phyloP scores from a whole-genome alignment of 2,329 filamentous ascomycete species.

The Claviceps digitariae region DNA sequence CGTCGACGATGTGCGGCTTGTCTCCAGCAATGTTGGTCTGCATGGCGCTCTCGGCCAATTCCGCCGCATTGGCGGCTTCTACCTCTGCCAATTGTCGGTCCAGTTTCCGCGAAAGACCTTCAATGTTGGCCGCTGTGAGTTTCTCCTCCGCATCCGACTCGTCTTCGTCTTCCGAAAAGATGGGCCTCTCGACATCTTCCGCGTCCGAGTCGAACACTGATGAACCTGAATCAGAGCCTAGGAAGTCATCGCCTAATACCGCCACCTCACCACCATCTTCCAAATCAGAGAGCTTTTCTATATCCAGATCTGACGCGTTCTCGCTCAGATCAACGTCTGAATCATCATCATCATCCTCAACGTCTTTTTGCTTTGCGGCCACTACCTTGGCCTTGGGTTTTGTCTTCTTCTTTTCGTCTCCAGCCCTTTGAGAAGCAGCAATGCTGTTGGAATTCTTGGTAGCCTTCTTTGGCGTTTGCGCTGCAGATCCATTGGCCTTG shows the following conservation, averaged over 20 bases:
- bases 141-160: constrained; percentile 79
- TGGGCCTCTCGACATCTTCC: constrained; percentile 39
- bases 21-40: constrained; percentile 89
- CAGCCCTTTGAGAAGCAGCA: constrained; percentile 4
- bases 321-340: constrained; percentile 29
- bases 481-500: constrained; percentile 3
- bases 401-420: constrained; percentile 9
- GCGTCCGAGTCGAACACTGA: constrained; percentile 62
- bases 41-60: constrained; percentile 71
- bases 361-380: constrained; percentile 7
- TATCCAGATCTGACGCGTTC: constrained; percentile 34
- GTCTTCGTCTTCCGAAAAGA: constrained; percentile 94
- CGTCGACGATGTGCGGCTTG: constrained; percentile 52
- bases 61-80: constrained; percentile 69
- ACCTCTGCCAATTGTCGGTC: constrained; percentile 67
- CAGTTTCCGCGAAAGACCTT: constrained; percentile 72
- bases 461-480: constrained; percentile 14
- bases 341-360: constrained; percentile 8
- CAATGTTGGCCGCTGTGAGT: constrained; percentile 92
- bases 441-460: constrained; percentile 9
- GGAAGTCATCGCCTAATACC: constrained; percentile 44
- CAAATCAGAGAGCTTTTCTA: constrained; percentile 24
- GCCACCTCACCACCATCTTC: constrained; percentile 22
- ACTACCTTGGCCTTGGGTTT: constrained; percentile 17
- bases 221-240: constrained; percentile 39